A percentile compares a stretch with the other conserved stretches of the same genome.
Evolutionary conservation across 148 eudicot genomes (phyloP).

Genomic region (Pouteria glomerata): DNA sequence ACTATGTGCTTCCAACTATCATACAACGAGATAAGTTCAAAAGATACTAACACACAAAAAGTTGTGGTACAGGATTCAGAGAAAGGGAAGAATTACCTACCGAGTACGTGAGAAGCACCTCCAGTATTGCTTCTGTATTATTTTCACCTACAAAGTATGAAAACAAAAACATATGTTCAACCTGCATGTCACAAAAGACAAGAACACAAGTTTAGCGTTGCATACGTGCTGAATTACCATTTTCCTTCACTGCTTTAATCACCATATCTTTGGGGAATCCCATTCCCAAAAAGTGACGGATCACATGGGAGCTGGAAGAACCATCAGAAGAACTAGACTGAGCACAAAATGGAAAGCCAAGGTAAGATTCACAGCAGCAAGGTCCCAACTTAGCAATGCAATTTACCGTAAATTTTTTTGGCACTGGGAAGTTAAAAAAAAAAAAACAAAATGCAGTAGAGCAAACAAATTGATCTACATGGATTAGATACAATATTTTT

Average conservation of each 20-base stretch:
- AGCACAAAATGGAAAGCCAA: background rate
- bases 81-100: constrained; percentile 18
- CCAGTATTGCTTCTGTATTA: constrained; percentile 34
- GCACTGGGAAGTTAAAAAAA: background rate
- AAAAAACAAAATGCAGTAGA: background rate
- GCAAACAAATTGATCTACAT: background rate
- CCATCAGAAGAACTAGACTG: constrained; percentile 12
- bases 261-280: constrained; percentile 10
- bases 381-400: background rate
- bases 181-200: background rate
- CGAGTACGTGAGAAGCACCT: constrained; percentile 42
- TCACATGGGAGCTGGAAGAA: background rate
- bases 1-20: too few relatives aligned
- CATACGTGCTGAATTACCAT: constrained; percentile 1
- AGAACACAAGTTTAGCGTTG: background rate
- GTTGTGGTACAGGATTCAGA: too few relatives aligned
- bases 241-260: constrained; percentile 2
- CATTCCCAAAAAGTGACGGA: constrained; percentile 8
- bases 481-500: background rate
- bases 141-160: constrained; percentile 26
- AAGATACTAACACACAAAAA: too few relatives aligned
- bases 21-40: too few relatives aligned
- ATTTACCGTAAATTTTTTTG: background rate
- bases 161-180: background rate
- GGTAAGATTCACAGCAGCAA: background rate